Evolutionary conservation across 2,329 filamentous ascomycete species (phyloP).

Genomic region (Talaromyces sp.): DNA sequence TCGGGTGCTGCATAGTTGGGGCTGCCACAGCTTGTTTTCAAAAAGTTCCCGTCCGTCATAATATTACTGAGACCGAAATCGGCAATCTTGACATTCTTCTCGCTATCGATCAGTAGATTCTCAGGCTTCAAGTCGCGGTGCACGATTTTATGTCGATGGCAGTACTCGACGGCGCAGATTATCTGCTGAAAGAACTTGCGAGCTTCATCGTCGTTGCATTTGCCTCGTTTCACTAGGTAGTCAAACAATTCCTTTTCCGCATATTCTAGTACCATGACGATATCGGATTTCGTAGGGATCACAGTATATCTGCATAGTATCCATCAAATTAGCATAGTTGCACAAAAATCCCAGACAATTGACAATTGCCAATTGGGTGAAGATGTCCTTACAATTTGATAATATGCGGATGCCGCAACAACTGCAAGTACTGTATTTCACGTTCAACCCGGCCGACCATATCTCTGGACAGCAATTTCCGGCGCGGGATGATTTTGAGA

Average conservation of each 20-base stretch:
- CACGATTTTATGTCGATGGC: constrained; percentile 97
- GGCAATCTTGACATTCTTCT: constrained; percentile 97
- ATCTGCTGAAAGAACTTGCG: constrained; percentile 99
- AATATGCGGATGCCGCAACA: constrained; percentile 93
- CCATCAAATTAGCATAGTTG: neutral
- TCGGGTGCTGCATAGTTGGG: constrained; percentile 98
- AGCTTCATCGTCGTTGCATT: constrained; percentile 86
- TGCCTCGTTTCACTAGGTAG: constrained; percentile 91
- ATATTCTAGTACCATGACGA: constrained; percentile 99
- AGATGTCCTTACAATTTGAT: constrained; percentile 76
- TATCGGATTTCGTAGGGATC: constrained; percentile 88
- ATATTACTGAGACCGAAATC: constrained; percentile 99
- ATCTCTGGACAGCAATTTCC: constrained; percentile 92
- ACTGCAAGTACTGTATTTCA: constrained; percentile 95
- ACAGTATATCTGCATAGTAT: constrained; percentile 68
- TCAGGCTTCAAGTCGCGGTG: constrained; percentile 97
- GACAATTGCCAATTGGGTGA: neutral
- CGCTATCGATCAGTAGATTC: constrained; percentile 88
- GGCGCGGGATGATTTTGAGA: constrained; percentile 93
- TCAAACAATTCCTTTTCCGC: constrained; percentile 95
- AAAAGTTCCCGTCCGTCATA: constrained; percentile 98
- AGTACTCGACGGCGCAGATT: constrained; percentile 97
- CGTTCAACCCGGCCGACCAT: constrained; percentile 97
- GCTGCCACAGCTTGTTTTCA: constrained; percentile 97
- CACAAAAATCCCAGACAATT: neutral